Percentiles rank a stretch among this genome's conserved stretches.
phyloP scores from a whole-genome alignment of 345 rosid species.

The Erodium maritimum region DNA sequence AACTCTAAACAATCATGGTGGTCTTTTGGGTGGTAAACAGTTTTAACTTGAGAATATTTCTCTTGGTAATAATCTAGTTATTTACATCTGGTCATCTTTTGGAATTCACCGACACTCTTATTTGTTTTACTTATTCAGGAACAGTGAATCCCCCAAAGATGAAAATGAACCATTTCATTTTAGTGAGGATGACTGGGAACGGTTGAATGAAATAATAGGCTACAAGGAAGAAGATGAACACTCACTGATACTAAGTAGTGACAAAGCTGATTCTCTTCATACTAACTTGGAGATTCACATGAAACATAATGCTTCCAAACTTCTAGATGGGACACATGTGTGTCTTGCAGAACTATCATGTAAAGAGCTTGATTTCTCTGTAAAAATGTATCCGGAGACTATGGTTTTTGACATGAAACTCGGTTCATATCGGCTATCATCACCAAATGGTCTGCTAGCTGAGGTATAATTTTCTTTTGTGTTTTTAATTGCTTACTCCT shows the following conservation, averaged over 20 bases:
- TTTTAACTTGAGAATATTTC: conserved; percentile 3
- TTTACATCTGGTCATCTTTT: conserved; percentile 1
- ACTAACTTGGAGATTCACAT: conserved; percentile 71
- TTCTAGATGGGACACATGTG: conserved; percentile 45
- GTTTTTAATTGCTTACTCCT: background rate
- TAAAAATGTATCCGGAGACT: conserved; percentile 88
- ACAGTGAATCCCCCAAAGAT: conserved; percentile 41
- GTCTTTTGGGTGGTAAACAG: conserved; percentile 79
- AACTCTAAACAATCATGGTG: conserved; percentile 80
- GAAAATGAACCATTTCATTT: conserved; percentile 63
- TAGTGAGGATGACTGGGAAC: conserved; percentile 89
- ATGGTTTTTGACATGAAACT: conserved; percentile 69
- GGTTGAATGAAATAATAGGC: conserved; percentile 71
- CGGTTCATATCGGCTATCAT: conserved; percentile 82
- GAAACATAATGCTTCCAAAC: conserved; percentile 93
- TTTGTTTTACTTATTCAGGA: conserved; percentile 40
- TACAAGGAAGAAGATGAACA: conserved; percentile 75
- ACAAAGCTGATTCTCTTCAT: conserved; percentile 57
- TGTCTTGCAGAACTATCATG: conserved; percentile 86
- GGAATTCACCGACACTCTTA: conserved; percentile 4
- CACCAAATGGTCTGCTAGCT: conserved; percentile 89
- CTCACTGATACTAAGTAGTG: conserved; percentile 27
- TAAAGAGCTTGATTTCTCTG: conserved; percentile 60
- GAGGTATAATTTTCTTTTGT: conserved; percentile 40
- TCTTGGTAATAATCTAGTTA: conserved; percentile 1